These are phyloP conservation scores for Fusarium proliferatum DNA, from an alignment of 2,329 filamentous ascomycete species.

Conservation along the genomic window DNA sequence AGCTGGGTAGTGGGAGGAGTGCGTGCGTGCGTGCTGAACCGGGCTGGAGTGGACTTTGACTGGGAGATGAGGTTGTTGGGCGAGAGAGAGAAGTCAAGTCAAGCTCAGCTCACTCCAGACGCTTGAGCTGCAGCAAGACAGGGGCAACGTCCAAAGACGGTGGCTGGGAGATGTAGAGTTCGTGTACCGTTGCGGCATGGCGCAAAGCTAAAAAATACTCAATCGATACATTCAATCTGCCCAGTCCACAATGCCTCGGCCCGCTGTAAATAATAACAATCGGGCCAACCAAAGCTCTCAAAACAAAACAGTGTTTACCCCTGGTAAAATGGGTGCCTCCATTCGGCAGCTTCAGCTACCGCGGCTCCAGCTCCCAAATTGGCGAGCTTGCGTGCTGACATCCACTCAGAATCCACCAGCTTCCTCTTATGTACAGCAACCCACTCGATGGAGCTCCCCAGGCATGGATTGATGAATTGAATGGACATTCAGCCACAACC, in stretches of 20 bases:
- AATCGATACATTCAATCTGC: slow-evolving; percentile 6
- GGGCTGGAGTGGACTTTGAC: slow-evolving; percentile 9
- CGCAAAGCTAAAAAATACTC: not conserved
- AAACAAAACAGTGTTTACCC: slow-evolving; percentile 26
- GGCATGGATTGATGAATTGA: not conserved
- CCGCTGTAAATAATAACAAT: slow-evolving; percentile 23
- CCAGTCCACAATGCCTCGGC: slow-evolving; percentile 29
- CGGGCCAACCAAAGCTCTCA: slow-evolving; percentile 20
- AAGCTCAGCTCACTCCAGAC: slow-evolving; percentile 37
- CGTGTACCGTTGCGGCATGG: slow-evolving; percentile 2
- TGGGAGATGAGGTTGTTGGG: slow-evolving; percentile 35
- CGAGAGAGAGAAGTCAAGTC: not conserved
- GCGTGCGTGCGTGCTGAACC: not conserved
- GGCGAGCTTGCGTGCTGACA: slow-evolving; percentile 29
- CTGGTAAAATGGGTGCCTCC: slow-evolving; percentile 27
- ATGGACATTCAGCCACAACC: not conserved
- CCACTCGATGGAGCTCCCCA: not conserved
- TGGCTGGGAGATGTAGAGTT: slow-evolving; percentile 33
- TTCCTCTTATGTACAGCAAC: slow-evolving; percentile 26
- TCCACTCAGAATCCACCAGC: slow-evolving; percentile 11
- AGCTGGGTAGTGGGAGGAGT: not conserved
- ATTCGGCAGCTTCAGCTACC: slow-evolving; percentile 30
- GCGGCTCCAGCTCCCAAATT: slow-evolving; percentile 31
- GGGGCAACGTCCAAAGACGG: slow-evolving; percentile 23
- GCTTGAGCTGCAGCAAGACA: slow-evolving; percentile 30